Evolutionary conservation across 192 early-diverging fungal species (phyloP).

Genomic region (Coemansia umbellata): DNA sequence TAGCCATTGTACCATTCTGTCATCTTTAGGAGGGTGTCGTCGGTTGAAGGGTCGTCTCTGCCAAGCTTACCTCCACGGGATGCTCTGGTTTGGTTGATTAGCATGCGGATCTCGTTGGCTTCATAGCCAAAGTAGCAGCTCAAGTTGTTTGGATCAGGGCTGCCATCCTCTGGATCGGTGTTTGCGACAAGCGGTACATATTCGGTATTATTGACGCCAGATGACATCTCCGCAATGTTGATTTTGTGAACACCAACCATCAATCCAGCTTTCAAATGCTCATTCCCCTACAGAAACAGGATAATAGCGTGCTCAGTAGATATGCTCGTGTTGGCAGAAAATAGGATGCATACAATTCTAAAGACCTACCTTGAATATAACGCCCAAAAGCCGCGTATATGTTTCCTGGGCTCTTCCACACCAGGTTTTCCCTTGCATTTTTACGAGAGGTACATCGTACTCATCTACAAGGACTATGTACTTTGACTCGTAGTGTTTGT

Average conservation of each 20-base stretch:
- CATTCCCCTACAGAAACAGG: slow-evolving; percentile 4
- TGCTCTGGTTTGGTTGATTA: background rate
- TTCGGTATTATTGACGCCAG: slow-evolving; percentile 6
- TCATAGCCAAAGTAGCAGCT: background rate
- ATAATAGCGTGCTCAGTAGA: background rate
- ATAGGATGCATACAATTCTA: background rate
- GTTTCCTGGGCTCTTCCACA: background rate
- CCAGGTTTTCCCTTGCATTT: background rate
- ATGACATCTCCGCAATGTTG: background rate
- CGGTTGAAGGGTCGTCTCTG: background rate
- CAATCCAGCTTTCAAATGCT: background rate
- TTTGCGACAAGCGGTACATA: background rate
- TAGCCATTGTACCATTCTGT: slow-evolving; percentile 12
- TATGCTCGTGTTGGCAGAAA: background rate
- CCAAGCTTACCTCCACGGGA: background rate
- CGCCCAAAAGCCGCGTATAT: background rate
- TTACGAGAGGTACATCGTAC: slow-evolving; percentile 1
- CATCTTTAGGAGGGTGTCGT: background rate
- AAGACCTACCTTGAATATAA: slow-evolving; percentile 14
- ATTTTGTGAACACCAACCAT: slow-evolving; percentile 7
- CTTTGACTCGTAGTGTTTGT: background rate
- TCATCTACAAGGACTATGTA: slow-evolving; percentile 12
- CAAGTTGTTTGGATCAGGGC: background rate
- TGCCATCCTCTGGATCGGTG: background rate
- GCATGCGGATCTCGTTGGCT: background rate